Evolutionary conservation across 2,329 filamentous ascomycete species (phyloP).

Genomic region (Monosporascus cannonballus): DNA sequence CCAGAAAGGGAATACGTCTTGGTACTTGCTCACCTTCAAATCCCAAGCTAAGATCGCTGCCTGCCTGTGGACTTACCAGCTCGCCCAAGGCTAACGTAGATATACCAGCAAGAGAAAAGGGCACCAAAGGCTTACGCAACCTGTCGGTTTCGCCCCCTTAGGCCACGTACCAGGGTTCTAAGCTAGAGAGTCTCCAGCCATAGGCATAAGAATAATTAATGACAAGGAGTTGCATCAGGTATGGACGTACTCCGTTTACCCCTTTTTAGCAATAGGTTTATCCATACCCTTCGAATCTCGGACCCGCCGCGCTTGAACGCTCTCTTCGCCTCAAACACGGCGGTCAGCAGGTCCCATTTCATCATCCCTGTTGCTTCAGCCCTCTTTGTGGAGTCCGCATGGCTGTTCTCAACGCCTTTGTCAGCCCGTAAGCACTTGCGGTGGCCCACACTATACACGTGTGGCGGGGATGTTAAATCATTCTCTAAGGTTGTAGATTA

Average conservation of each 20-base stretch:
- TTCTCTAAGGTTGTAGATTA: not conserved
- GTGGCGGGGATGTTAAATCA: not conserved
- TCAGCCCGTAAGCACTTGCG: not conserved
- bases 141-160: not conserved
- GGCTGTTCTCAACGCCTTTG: not conserved
- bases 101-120: not conserved
- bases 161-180: too few relatives aligned
- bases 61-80: too few relatives aligned
- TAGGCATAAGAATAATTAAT: too few relatives aligned
- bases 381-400: not conserved
- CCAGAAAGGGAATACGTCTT: too few relatives aligned
- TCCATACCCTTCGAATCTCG: too few relatives aligned
- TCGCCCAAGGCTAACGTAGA: too few relatives aligned
- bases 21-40: not conserved
- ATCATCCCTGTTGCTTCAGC: not conserved
- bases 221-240: too few relatives aligned
- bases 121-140: not conserved
- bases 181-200: too few relatives aligned
- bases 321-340: too few relatives aligned
- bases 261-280: too few relatives aligned
- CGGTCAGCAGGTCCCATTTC: not conserved
- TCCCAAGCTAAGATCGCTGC: not conserved
- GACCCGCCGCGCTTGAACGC: too few relatives aligned
- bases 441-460: not conserved
- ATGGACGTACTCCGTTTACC: too few relatives aligned